Evolutionary conservation across 768 basidiomycete genomes (phyloP).

Genomic region (Lyophyllum atratum): DNA sequence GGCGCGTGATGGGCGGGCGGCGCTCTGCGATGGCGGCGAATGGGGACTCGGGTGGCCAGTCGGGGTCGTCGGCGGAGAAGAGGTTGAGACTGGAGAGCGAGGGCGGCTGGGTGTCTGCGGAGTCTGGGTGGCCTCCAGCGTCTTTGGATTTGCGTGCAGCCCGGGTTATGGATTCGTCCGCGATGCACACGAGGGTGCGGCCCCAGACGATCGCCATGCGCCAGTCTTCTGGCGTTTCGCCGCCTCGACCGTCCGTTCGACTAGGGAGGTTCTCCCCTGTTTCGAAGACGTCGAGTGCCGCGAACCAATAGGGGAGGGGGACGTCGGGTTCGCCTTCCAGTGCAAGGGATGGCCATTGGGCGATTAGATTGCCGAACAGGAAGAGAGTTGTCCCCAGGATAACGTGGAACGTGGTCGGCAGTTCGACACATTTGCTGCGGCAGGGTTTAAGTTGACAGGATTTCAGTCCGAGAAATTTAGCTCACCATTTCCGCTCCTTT

Average conservation of each 20-base stretch:
- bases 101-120: too few relatives aligned
- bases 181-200: slow-evolving; percentile 60
- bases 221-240: slow-evolving; percentile 56
- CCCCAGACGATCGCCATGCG: slow-evolving; percentile 70
- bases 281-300: slow-evolving; percentile 73
- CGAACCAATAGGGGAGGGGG: slow-evolving; percentile 61
- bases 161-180: slow-evolving; percentile 49
- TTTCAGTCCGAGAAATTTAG: background rate
- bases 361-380: slow-evolving; percentile 62
- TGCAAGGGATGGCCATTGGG: slow-evolving; percentile 49
- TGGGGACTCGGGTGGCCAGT: slow-evolving; percentile 54
- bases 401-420: slow-evolving; percentile 66
- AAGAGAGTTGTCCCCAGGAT: slow-evolving; percentile 66
- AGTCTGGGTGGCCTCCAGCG: background rate
- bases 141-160: slow-evolving; percentile 13
- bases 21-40: slow-evolving; percentile 50
- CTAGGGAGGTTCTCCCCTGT: slow-evolving; percentile 64
- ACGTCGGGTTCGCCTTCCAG: slow-evolving; percentile 54
- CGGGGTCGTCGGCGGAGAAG: slow-evolving; percentile 40
- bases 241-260: slow-evolving; percentile 34
- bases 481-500: slow-evolving; percentile 19
- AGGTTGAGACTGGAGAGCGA: too few relatives aligned
- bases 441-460: background rate
- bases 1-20: slow-evolving; percentile 50
- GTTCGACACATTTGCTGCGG: slow-evolving; percentile 44